Evolutionary conservation across 2,329 filamentous ascomycete genomes (phyloP).

Genomic region (Didymella arachidicola): DNA sequence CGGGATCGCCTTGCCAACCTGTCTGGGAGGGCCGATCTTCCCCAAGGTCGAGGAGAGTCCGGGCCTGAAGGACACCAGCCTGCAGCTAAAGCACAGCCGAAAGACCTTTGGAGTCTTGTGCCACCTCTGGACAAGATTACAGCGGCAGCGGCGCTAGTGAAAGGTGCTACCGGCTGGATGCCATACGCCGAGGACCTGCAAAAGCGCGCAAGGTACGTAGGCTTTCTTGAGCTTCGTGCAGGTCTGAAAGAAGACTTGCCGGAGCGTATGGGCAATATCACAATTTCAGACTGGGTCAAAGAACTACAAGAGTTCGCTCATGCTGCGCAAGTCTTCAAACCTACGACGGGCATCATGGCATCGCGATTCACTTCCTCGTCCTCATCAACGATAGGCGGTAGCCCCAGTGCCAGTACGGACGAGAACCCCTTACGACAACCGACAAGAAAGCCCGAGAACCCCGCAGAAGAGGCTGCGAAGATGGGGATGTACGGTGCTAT

Average conservation of each 20-base stretch:
- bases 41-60: slow-evolving; percentile 77
- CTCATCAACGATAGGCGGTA: slow-evolving; percentile 44
- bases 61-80: slow-evolving; percentile 70
- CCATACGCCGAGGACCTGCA: slow-evolving; percentile 84
- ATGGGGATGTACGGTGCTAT: slow-evolving; percentile 92
- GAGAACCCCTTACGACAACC: slow-evolving; percentile 56
- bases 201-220: slow-evolving; percentile 82
- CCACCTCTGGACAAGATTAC: slow-evolving; percentile 52
- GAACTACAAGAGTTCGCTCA: slow-evolving; percentile 82
- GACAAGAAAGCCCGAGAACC: slow-evolving; percentile 70
- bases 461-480: slow-evolving; percentile 84
- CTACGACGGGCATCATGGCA: slow-evolving; percentile 91
- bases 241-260: slow-evolving; percentile 66
- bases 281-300: slow-evolving; percentile 76
- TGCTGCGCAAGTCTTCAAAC: slow-evolving; percentile 83
- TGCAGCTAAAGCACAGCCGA: slow-evolving; percentile 67
- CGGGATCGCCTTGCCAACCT: slow-evolving; percentile 78
- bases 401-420: slow-evolving; percentile 31
- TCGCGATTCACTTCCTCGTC: slow-evolving; percentile 83
- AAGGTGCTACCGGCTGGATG: slow-evolving; percentile 69
- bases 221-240: slow-evolving; percentile 80
- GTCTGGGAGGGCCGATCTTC: slow-evolving; percentile 79
- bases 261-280: slow-evolving; percentile 59
- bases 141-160: slow-evolving; percentile 57
- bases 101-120: slow-evolving; percentile 60